Percentiles rank a stretch among this genome's conserved stretches.
Conservation (phyloP, 176 grass and related monocot species). For the Carex myosuroides region DNA sequence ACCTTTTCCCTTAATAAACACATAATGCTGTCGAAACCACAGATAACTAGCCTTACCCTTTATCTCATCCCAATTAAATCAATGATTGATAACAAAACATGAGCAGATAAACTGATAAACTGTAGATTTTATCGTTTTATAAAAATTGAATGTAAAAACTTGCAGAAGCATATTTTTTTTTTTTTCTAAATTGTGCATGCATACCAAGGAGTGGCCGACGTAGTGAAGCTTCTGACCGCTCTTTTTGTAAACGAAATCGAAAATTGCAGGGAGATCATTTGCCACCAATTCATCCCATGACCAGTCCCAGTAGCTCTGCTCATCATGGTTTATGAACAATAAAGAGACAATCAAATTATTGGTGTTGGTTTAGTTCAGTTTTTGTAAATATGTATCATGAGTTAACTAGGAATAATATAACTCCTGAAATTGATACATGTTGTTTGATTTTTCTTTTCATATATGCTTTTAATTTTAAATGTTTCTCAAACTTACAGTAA, state of each 20-base stretch:
- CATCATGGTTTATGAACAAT: background rate
- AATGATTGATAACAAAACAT: background rate
- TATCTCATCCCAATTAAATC: too few species aligned
- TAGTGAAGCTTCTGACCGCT: conserved; percentile 72
- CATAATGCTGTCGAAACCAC: background rate
- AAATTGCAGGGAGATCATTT: conserved; percentile 58
- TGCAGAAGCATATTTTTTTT: background rate
- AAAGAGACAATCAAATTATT: background rate
- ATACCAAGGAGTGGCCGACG: conserved; percentile 85
- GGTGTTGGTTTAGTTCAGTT: too few species aligned
- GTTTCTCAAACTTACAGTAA: background rate
- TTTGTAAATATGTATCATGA: too few species aligned
- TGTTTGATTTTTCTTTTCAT: background rate
- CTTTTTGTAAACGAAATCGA: conserved; percentile 42
- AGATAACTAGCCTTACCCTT: too few species aligned
- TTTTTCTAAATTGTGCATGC: background rate
- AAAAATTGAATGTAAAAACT: background rate
- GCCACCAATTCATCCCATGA: conserved; percentile 83
- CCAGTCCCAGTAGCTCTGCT: conserved; percentile 85
- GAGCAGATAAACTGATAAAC: background rate
- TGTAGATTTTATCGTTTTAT: background rate
- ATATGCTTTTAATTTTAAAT: background rate
- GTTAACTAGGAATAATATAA: too few species aligned
- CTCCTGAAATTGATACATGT: too few species aligned
- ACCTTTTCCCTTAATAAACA: background rate